phyloP scores from a whole-genome alignment of 306 rosid species.

The Lotus japonicus region DNA sequence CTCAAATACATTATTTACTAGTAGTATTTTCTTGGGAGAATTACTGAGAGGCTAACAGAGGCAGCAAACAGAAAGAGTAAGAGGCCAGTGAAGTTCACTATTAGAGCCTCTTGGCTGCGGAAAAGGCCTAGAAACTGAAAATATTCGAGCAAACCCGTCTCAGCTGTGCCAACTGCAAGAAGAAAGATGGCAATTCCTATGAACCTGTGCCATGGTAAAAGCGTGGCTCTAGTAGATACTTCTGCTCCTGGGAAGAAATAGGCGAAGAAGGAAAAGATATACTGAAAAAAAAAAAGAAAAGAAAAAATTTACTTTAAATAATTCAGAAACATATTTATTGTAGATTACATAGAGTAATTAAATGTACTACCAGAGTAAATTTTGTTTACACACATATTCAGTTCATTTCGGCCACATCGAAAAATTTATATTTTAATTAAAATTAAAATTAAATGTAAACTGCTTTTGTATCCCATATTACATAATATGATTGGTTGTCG shows the following conservation, averaged over 20 bases:
- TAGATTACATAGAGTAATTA: too few relatives aligned
- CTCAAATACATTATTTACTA: background rate
- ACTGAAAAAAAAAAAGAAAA: conserved; percentile 27
- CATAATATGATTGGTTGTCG: too few relatives aligned
- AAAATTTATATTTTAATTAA: too few relatives aligned
- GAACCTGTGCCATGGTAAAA: conserved; percentile 65
- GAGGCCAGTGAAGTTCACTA: conserved; percentile 60
- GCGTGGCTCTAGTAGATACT: conserved; percentile 28
- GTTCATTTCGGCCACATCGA: too few relatives aligned
- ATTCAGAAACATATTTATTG: too few relatives aligned
- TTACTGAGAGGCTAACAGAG: conserved; percentile 40
- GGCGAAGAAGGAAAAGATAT: conserved; percentile 36
- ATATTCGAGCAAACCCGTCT: conserved; percentile 35
- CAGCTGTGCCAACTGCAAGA: conserved; percentile 46
- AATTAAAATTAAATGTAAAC: too few relatives aligned
- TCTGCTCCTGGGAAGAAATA: conserved; percentile 53
- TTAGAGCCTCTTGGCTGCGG: conserved; percentile 30
- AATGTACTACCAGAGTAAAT: too few relatives aligned
- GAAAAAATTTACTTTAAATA: background rate
- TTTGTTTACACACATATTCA: too few relatives aligned
- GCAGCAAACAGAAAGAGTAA: conserved; percentile 48
- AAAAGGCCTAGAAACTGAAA: background rate
- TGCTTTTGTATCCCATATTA: too few relatives aligned
- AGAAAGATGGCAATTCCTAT: conserved; percentile 46
- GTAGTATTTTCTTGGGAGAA: conserved; percentile 42